Evolutionary conservation across 306 rosid species (phyloP).

Genomic region (Lathyrus tuberosus): DNA sequence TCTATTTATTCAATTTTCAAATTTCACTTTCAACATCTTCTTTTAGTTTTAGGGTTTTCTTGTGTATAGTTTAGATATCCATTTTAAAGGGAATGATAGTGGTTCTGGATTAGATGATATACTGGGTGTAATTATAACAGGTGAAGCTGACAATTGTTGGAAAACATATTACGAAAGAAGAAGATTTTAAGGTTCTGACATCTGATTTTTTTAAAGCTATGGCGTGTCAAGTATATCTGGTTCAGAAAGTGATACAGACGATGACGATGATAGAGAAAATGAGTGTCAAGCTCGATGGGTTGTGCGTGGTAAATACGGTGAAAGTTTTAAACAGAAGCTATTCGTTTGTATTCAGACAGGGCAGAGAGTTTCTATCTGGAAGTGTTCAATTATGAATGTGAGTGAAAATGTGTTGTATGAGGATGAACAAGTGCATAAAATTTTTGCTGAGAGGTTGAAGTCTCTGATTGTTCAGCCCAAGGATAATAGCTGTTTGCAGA

Average conservation of each 20-base stretch:
- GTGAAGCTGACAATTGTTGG: no score
- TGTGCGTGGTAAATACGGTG: constrained; percentile 40
- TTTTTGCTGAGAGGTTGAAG: constrained; percentile 61
- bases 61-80: background rate
- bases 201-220: no score
- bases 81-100: no score
- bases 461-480: constrained; percentile 62
- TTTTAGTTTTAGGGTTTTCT: no score
- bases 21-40: no score
- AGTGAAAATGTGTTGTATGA: constrained; percentile 56
- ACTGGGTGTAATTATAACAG: no score
- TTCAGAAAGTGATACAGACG: no score
- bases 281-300: constrained; percentile 39
- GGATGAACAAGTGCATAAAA: constrained; percentile 45
- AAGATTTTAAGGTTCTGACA: no score
- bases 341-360: constrained; percentile 63
- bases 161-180: no score
- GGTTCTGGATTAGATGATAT: no score
- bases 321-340: constrained; percentile 60
- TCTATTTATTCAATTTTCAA: background rate
- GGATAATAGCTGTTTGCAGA: constrained; percentile 62
- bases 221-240: no score
- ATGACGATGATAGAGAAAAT: constrained; percentile 53
- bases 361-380: constrained; percentile 80
- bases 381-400: constrained; percentile 68